A percentile compares a stretch with the other conserved stretches of the same genome.
Conservation (phyloP, 805 yeast species). For the Scheffersomyces stipitis region DNA sequence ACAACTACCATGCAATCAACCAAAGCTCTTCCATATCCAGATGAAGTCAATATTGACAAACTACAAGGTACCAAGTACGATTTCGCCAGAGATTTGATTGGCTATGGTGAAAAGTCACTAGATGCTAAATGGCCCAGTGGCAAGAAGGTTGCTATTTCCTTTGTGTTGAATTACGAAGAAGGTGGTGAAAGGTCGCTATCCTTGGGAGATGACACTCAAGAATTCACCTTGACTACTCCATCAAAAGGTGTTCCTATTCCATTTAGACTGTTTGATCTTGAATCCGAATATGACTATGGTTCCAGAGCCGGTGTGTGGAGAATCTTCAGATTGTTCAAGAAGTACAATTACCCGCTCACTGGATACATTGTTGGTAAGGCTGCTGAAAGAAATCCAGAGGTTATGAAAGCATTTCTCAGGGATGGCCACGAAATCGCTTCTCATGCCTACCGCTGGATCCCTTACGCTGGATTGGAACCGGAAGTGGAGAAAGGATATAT, state of each 20-base stretch:
- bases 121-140: constrained; percentile 33
- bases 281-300: constrained; percentile 31
- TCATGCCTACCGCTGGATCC: constrained; percentile 17
- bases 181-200: constrained; percentile 23
- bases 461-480: constrained; percentile 11
- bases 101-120: constrained; percentile 27
- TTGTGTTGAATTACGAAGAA: constrained; percentile 34
- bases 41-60: background rate
- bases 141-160: constrained; percentile 28
- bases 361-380: constrained; percentile 38
- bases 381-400: constrained; percentile 9
- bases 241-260: constrained; percentile 11
- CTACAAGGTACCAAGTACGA: constrained; percentile 2
- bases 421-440: constrained; percentile 17
- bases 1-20: background rate
- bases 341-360: constrained; percentile 30
- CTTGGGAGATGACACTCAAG: constrained; percentile 13
- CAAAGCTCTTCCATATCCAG: background rate
- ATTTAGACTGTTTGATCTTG: constrained; percentile 13
- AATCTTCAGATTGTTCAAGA: constrained; percentile 30
- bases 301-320: constrained; percentile 34
- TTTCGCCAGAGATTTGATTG: constrained; percentile 23
- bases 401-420: constrained; percentile 13
- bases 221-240: constrained; percentile 12
- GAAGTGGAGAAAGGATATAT: constrained; percentile 15